A percentile compares a stretch with the other conserved stretches of the same genome.
phyloP scores from a whole-genome alignment of 768 basidiomycete species.

The Dioszegia crocea region DNA sequence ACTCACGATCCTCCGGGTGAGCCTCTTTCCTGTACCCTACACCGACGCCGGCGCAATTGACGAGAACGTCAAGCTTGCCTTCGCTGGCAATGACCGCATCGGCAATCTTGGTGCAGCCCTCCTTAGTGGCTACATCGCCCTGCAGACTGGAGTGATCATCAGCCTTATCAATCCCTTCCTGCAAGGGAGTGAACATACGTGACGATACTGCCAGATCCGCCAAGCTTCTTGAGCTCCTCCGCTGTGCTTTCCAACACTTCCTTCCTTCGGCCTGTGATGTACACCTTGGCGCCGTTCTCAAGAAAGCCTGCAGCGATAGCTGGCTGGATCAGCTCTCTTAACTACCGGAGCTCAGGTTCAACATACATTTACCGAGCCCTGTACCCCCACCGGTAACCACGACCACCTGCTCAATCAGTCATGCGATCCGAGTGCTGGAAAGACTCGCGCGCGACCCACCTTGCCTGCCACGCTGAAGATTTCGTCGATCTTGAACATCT shows the following conservation, averaged over 20 bases:
- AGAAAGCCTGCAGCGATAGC: constrained; percentile 42
- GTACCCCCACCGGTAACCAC: constrained; percentile 44
- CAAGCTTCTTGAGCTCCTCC: constrained; percentile 23
- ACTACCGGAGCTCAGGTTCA: neutral
- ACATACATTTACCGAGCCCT: constrained; percentile 48
- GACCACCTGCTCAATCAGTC: constrained; percentile 13
- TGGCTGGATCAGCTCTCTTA: neutral
- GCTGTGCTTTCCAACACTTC: constrained; percentile 35
- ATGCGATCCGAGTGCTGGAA: no score
- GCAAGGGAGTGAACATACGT: constrained; percentile 15
- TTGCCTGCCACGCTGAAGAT: constrained; percentile 22
- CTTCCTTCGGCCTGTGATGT: constrained; percentile 40
- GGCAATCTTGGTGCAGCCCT: constrained; percentile 26
- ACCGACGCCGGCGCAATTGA: constrained; percentile 46
- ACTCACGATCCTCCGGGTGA: constrained; percentile 35
- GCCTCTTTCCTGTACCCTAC: constrained; percentile 21
- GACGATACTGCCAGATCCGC: constrained; percentile 8
- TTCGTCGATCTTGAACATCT: constrained; percentile 19
- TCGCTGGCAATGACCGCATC: constrained; percentile 21
- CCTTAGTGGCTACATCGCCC: constrained; percentile 41
- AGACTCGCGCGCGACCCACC: neutral
- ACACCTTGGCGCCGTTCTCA: constrained; percentile 44
- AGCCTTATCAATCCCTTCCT: no score
- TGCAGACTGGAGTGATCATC: constrained; percentile 13
- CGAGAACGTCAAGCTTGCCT: constrained; percentile 29